A percentile compares a stretch with the other conserved stretches of the same genome.
phyloP scores from a whole-genome alignment of 2,329 filamentous ascomycete species.

The Xylaria hypoxylon region DNA sequence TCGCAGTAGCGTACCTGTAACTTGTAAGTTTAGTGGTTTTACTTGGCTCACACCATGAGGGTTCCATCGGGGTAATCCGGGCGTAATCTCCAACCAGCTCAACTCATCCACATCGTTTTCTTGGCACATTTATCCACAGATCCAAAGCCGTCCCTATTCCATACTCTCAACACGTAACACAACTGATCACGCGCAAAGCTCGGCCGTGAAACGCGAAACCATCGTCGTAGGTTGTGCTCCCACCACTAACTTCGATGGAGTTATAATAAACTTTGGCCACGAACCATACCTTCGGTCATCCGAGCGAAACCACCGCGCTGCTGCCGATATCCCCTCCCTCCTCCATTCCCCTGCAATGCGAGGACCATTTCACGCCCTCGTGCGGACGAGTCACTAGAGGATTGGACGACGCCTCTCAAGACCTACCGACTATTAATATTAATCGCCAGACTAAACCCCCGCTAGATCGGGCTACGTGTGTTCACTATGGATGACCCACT shows the following conservation, averaged over 20 bases:
- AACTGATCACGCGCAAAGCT: not conserved
- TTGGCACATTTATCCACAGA: slow-evolving; percentile 28
- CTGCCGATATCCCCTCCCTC: slow-evolving; percentile 1
- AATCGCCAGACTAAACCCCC: not conserved
- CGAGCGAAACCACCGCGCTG: not conserved
- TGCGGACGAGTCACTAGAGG: slow-evolving; percentile 28
- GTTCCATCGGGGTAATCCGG: slow-evolving; percentile 16
- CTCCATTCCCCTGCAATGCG: slow-evolving; percentile 32
- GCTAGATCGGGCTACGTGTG: slow-evolving; percentile 12
- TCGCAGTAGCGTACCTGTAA: too few relatives aligned
- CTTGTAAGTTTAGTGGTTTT: slow-evolving; percentile 4
- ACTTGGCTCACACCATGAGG: slow-evolving; percentile 13
- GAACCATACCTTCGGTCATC: not conserved
- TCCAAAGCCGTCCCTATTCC: slow-evolving; percentile 12
- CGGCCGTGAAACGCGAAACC: slow-evolving; percentile 2
- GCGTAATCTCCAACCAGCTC: not conserved
- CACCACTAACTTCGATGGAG: slow-evolving; percentile 17
- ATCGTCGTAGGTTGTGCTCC: not conserved
- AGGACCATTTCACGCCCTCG: slow-evolving; percentile 27
- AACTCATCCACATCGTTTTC: slow-evolving; percentile 22
- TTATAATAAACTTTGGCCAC: not conserved
- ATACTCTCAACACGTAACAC: slow-evolving; percentile 14
- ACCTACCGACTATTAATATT: not conserved
- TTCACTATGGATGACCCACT: slow-evolving; percentile 29
- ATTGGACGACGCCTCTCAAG: slow-evolving; percentile 6